A percentile compares a stretch with the other conserved stretches of the same genome.
These are phyloP conservation scores for Marsdenia floribunda DNA, from an alignment of 257 asterid species.

Conservation along the genomic window DNA sequence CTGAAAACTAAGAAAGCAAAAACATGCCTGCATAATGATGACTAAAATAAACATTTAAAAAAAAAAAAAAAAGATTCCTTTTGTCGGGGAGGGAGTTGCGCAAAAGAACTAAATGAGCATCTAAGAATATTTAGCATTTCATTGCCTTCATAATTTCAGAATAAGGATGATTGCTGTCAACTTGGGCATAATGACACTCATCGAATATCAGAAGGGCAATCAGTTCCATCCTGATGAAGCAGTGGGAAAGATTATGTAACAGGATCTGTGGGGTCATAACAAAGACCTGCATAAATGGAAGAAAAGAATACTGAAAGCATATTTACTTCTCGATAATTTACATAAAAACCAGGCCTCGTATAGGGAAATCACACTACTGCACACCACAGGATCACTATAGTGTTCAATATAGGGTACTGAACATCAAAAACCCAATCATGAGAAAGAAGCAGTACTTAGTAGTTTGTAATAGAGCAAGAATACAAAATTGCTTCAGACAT, in stretches of 20 bases:
- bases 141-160: conserved; percentile 97
- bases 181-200: conserved; percentile 96
- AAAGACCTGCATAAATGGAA: conserved; percentile 55
- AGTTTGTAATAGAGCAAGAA: neutral
- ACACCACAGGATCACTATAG: neutral
- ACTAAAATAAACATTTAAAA: neutral
- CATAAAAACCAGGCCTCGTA: neutral
- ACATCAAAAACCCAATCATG: neutral
- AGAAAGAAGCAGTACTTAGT: neutral
- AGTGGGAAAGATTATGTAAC: conserved; percentile 69
- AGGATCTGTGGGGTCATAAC: conserved; percentile 94
- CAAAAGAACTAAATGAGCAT: neutral
- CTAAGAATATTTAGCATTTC: neutral
- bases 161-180: conserved; percentile 88
- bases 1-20: neutral
- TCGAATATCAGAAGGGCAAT: conserved; percentile 92
- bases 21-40: neutral
- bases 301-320: neutral
- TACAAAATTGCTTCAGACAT: neutral
- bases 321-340: neutral
- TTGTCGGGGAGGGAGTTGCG: neutral
- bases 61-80: neutral
- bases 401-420: neutral
- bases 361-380: neutral
- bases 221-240: conserved; percentile 69